Base-by-base conservation (phyloP, 495 filamentous ascomycete species). In the Talaromyces proteolyticus region DNA sequence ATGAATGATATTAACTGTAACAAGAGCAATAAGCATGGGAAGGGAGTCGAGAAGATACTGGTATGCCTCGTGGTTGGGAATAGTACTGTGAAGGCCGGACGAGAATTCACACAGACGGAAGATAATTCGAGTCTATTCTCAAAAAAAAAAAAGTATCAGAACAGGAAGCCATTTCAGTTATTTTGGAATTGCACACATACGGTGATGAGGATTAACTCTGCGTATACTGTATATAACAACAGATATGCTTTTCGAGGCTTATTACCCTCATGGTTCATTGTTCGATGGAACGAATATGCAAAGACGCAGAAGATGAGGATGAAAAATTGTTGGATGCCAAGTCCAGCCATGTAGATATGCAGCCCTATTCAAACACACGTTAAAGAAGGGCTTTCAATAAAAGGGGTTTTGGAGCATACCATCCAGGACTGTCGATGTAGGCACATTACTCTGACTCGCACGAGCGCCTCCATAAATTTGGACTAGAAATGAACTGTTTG, bases 71-170 rank as follows among this genome's bases (percentile, higher is more conserved):
- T 85, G 66, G 14, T 57, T 68, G 0, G 73, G 69, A 10, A 85
- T 53, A 0, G 63, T 59, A 62, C 56, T 8, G 60, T 56, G 50
- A 0, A 61, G 52, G 10, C 76, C 76, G 2, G 61, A 39, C 0
- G 70, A 59, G 55, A 76, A 86, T 57, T 86, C 78, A 42, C 66
- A 60, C 3, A 86, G 61, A 22, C 81, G 76, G 64, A 76, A 85
- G 38, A 81, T 65, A 54, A 81, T 81, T n/a, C 79, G 77, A n/a
- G n/a, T n/a, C n/a, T n/a, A n/a, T n/a, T n/a, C n/a, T n/a, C n/a
- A n/a, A n/a, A n/a, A n/a, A n/a, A n/a, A n/a, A n/a, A n/a, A n/a
- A n/a, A n/a, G n/a, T n/a, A n/a, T n/a, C 56, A 69, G 52, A 2
- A 69, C 36, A 21, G 65, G 63, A 1, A 69, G 22, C 3, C 57